phyloP scores from a whole-genome alignment of 169 alveolate genomes.

The Cryptosporidium xiaoi region DNA sequence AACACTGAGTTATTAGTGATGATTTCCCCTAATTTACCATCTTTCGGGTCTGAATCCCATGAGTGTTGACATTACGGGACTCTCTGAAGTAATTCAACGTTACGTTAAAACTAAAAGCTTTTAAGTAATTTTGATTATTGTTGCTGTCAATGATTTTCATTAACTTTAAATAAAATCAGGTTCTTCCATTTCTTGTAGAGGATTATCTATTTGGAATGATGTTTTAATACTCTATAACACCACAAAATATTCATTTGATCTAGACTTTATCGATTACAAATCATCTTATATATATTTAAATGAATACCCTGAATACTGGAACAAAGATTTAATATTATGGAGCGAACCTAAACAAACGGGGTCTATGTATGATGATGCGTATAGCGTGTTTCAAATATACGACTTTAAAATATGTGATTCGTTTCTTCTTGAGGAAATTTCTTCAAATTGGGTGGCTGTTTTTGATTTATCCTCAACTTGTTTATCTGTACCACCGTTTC shows the following conservation, averaged over 20 bases:
- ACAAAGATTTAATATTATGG: constrained; percentile 16
- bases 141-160: not conserved
- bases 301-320: constrained; percentile 21
- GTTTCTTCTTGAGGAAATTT: not conserved
- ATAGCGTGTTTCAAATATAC: constrained; percentile 44
- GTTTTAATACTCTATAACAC: constrained; percentile 22
- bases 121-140: not conserved
- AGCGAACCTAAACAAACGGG: constrained; percentile 71
- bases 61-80: constrained; percentile 67
- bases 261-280: not conserved
- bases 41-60: constrained; percentile 75
- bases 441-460: constrained; percentile 70
- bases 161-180: constrained; percentile 5
- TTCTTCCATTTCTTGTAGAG: constrained; percentile 66
- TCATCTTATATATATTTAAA: constrained; percentile 30
- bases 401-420: constrained; percentile 19
- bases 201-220: constrained; percentile 47
- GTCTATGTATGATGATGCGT: constrained; percentile 39
- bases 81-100: constrained; percentile 20
- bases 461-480: constrained; percentile 62
- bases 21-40: constrained; percentile 74
- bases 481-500: constrained; percentile 51
- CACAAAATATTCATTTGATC: constrained; percentile 39
- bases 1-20: constrained; percentile 13
- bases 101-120: not conserved